Evolutionary conservation across 495 filamentous ascomycete species (phyloP), one percentile per base, ranked within the genome.

Genomic region (Mycothermus thermophilus): DNA sequence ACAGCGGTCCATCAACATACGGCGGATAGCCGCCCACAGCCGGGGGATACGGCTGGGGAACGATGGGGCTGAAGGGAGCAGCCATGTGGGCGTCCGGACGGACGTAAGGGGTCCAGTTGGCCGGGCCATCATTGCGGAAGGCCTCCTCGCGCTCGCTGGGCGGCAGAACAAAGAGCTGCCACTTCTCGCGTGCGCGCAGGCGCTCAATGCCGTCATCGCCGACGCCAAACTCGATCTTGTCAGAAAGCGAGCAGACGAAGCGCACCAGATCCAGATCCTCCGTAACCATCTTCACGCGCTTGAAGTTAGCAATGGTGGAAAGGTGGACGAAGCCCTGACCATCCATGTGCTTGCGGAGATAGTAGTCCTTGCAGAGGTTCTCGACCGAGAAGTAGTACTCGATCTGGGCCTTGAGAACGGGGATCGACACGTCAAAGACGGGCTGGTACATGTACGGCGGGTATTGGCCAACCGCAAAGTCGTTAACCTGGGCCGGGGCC

Each of bases 371-470:
- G 72, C 83, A 88, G 36, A 95, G 72, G 54, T 96, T 96, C 44
- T 96, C 85, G 7, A 93, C 69, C 0, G 87, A 96, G 60, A 97
- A 90, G 55, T 96, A 97, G 59, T 96, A 96, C 46, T 92, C 82
- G 58, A 95, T 60, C 56, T 95, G 87, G 49, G 73, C 65, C 32
- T 30, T 50, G 29, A 51, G 37, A 5, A 54, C 37, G 3, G 32
- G 25, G n/a, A 51, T 25, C 19, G 51, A 18, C 2, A 38, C 22
- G 21, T 59, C 53, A 28, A 33, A 44, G 17, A 34, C 16, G 6
- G 34, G 37, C 15, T 32, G 26, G 14, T 39, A 42, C 23, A 43
- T 29, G 21, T 43, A 52, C 14, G 44, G 38, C 5, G 40, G 20
- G 21, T 48, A 46, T 20, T 41, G 42, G 8, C 35, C 27, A 6